Evolutionary conservation across 2,329 filamentous ascomycete species (phyloP).

Genomic region (Xylariaceae sp.): DNA sequence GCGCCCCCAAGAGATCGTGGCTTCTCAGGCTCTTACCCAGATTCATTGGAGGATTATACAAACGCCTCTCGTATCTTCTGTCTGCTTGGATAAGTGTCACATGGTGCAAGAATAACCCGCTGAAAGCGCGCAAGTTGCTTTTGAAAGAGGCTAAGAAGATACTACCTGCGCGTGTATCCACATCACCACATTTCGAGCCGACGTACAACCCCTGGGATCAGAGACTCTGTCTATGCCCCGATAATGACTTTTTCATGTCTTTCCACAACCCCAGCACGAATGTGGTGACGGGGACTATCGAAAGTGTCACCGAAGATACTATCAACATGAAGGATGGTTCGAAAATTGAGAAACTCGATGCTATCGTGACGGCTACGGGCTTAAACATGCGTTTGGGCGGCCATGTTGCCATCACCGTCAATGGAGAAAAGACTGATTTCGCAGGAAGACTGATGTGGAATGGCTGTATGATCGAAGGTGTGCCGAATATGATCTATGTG

Average conservation of each 20-base stretch:
- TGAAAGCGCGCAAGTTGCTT: slow-evolving; percentile 41
- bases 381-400: slow-evolving; percentile 54
- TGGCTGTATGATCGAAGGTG: slow-evolving; percentile 55
- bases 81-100: slow-evolving; percentile 8
- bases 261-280: slow-evolving; percentile 32
- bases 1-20: slow-evolving; percentile 45
- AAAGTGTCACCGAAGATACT: slow-evolving; percentile 38
- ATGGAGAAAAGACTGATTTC: slow-evolving; percentile 43
- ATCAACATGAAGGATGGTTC: slow-evolving; percentile 43
- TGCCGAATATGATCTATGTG: slow-evolving; percentile 57
- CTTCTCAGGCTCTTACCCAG: slow-evolving; percentile 10
- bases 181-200: slow-evolving; percentile 53
- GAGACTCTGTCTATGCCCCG: slow-evolving; percentile 56
- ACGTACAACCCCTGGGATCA: slow-evolving; percentile 62
- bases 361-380: slow-evolving; percentile 64
- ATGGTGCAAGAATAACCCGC: slow-evolving; percentile 49
- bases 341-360: slow-evolving; percentile 51
- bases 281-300: slow-evolving; percentile 45
- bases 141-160: slow-evolving; percentile 37
- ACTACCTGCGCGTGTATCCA: slow-evolving; percentile 45
- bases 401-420: slow-evolving; percentile 46
- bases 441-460: slow-evolving; percentile 53
- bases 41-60: slow-evolving; percentile 1
- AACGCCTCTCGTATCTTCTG: slow-evolving; percentile 8
- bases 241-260: slow-evolving; percentile 44